Conservation (phyloP, 805 yeast species). For the Wickerhamomyces ciferrii region DNA sequence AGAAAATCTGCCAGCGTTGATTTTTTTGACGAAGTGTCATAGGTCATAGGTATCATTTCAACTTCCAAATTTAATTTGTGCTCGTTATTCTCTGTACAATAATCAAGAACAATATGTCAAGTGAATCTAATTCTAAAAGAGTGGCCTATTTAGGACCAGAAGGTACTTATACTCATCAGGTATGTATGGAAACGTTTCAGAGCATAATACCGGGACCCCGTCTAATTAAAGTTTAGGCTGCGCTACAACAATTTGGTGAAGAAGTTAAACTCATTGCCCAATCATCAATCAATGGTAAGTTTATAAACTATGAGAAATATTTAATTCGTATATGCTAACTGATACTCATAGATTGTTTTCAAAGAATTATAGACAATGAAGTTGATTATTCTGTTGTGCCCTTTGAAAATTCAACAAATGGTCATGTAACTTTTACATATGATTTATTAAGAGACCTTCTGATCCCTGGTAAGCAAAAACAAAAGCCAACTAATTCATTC, state of each 20-base stretch:
- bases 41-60: too few relatives aligned
- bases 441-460: constrained; percentile 74
- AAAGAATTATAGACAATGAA: constrained; percentile 32
- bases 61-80: too few relatives aligned
- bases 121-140: constrained; percentile 16
- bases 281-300: constrained; percentile 10
- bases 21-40: too few relatives aligned
- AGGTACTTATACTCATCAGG: constrained; percentile 94
- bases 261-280: constrained; percentile 19
- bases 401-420: constrained; percentile 91
- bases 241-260: constrained; percentile 46
- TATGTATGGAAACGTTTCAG: constrained; percentile 5
- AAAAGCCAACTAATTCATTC: constrained; percentile 34
- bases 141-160: constrained; percentile 83
- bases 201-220: not conserved
- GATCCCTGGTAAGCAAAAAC: constrained; percentile 19
- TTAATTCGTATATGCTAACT: not conserved
- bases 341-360: constrained; percentile 54
- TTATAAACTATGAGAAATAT: constrained; percentile 27
- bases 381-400: constrained; percentile 82
- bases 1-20: not conserved
- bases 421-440: constrained; percentile 83
- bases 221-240: constrained; percentile 34
- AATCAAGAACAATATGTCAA: not conserved
- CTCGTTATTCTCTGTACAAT: too few relatives aligned